phyloP scores from a whole-genome alignment of 208 protist species.

The Spongospora subterranea region DNA sequence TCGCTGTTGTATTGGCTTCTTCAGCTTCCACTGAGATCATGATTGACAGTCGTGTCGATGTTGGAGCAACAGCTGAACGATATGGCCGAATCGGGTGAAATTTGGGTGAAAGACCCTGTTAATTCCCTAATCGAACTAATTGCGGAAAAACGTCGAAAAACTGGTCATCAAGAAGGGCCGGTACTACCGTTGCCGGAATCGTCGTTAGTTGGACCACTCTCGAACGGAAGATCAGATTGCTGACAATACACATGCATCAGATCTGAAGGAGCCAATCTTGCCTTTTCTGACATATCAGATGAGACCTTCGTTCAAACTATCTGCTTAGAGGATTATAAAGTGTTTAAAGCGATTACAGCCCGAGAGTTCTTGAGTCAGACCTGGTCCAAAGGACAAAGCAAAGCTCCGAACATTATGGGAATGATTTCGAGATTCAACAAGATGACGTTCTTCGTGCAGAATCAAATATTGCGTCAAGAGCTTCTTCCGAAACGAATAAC shows the following conservation, averaged over 20 bases:
- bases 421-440: conserved; percentile 3
- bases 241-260: no score
- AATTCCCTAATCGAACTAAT: background rate
- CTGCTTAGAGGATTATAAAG: background rate
- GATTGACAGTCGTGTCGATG: background rate
- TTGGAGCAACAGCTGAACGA: conserved; percentile 42
- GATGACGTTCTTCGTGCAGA: conserved; percentile 47
- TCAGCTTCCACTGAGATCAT: no score
- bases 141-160: no score
- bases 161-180: no score
- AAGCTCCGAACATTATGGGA: background rate
- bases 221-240: no score
- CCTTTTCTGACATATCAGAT: background rate
- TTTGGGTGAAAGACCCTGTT: background rate
- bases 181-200: background rate
- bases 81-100: background rate
- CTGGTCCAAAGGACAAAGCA: background rate
- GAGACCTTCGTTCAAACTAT: background rate
- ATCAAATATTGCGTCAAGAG: background rate
- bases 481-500: background rate
- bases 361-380: conserved; percentile 23
- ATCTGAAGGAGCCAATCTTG: no score
- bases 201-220: no score
- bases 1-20: background rate
- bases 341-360: background rate